These are phyloP conservation scores for Tricholoma bakamatsutake DNA, from an alignment of 768 basidiomycete genomes.

Conservation along the genomic window DNA sequence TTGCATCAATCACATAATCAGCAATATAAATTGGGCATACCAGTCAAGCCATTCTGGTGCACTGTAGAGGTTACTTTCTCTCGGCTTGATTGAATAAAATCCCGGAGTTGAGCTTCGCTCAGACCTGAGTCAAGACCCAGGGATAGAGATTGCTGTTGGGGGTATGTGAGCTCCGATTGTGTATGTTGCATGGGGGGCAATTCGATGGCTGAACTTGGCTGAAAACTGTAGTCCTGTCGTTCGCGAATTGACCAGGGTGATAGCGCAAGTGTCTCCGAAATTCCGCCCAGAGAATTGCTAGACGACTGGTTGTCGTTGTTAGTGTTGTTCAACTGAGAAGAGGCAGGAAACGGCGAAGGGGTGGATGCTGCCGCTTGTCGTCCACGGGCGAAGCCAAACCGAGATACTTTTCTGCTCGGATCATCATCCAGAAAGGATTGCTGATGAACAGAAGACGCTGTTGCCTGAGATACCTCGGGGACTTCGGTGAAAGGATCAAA, in stretches of 20 bases:
- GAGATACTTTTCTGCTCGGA: conserved; percentile 58
- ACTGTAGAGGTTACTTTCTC: conserved; percentile 37
- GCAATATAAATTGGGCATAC: conserved; percentile 14
- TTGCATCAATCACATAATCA: neutral
- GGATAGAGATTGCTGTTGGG: conserved; percentile 38
- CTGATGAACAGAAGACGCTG: conserved; percentile 26
- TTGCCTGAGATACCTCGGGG: conserved; percentile 38
- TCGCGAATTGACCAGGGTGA: conserved; percentile 37
- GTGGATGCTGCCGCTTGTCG: conserved; percentile 53
- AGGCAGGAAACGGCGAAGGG: conserved; percentile 52
- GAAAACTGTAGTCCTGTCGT: conserved; percentile 38
- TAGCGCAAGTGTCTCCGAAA: conserved; percentile 26
- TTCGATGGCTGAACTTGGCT: conserved; percentile 25
- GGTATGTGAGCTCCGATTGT: conserved; percentile 30
- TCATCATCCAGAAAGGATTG: conserved; percentile 52
- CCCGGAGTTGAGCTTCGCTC: conserved; percentile 73
- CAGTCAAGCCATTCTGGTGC: conserved; percentile 5
- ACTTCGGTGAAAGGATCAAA: conserved; percentile 78
- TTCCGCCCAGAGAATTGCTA: conserved; percentile 31
- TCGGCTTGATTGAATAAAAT: conserved; percentile 68
- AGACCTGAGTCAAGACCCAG: conserved; percentile 52
- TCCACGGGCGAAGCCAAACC: conserved; percentile 77
- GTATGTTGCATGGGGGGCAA: conserved; percentile 46
- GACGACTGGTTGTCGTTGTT: conserved; percentile 45
- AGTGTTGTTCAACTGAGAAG: conserved; percentile 46